Evolutionary conservation across 2,329 filamentous ascomycete genomes (phyloP).

Genomic region (Botryosphaeria agaves): DNA sequence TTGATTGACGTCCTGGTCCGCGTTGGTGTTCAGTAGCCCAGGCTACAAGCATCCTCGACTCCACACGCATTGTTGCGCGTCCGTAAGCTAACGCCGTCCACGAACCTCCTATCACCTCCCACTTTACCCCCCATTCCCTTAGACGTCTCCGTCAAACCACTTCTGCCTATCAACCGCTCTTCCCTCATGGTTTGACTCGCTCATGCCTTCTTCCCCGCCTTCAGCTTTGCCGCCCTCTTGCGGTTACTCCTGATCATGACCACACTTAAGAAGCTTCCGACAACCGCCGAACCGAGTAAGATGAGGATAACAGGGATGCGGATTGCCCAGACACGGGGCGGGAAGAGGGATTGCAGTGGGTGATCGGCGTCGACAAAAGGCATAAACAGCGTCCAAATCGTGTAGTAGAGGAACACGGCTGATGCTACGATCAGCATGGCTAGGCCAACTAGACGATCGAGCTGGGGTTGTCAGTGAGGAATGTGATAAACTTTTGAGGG

Average conservation of each 20-base stretch:
- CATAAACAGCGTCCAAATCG: constrained; percentile 94
- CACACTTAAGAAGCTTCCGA: constrained; percentile 86
- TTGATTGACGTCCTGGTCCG: no score
- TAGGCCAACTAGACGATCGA: constrained; percentile 72
- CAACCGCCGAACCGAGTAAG: constrained; percentile 77
- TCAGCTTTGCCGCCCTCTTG: constrained; percentile 92
- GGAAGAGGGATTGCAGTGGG: constrained; percentile 86
- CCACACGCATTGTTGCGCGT: no score
- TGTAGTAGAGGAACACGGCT: constrained; percentile 77
- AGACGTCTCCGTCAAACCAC: no score
- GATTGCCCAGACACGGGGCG: constrained; percentile 94
- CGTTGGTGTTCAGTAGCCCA: no score
- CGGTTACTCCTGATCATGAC: constrained; percentile 99
- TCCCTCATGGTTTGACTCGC: no score
- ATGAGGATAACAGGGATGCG: constrained; percentile 95
- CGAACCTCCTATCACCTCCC: no score
- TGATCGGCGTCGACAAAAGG: constrained; percentile 95
- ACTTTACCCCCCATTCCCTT: no score
- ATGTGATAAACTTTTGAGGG: no score
- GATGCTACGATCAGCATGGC: constrained; percentile 60
- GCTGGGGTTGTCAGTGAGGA: constrained; percentile 42
- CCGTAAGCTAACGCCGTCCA: no score
- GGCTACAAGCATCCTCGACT: no score
- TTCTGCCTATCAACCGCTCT: no score
- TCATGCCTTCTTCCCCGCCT: constrained; percentile 83